These are phyloP conservation scores for Penicillium sp. DNA, from an alignment of 2,329 filamentous ascomycete genomes.

Conservation along the genomic window DNA sequence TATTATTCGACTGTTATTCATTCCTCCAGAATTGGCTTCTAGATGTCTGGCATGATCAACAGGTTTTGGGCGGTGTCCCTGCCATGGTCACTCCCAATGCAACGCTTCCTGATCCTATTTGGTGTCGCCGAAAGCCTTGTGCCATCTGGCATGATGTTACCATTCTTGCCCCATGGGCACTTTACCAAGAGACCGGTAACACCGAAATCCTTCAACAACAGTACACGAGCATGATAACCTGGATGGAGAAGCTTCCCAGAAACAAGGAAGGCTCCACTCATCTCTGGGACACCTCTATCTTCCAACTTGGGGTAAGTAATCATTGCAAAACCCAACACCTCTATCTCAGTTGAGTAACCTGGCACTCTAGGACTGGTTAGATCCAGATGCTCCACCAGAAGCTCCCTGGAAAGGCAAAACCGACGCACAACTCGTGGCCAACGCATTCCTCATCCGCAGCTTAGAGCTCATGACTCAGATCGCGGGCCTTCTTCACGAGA, in stretches of 20 bases:
- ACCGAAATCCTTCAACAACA: conserved; percentile 11
- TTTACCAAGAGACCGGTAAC: conserved; percentile 43
- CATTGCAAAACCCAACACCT: conserved; percentile 43
- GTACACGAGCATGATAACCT: background rate
- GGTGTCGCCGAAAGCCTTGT: conserved; percentile 22
- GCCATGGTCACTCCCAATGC: conserved; percentile 39
- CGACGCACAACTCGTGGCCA: conserved; percentile 42
- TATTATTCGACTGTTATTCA: background rate
- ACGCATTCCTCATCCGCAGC: conserved; percentile 42
- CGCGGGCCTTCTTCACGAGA: background rate
- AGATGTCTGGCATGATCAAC: conserved; percentile 49
- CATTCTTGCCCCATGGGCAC: conserved; percentile 40
- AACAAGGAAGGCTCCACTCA: background rate
- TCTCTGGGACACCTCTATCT: conserved; percentile 30
- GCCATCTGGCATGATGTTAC: conserved; percentile 48
- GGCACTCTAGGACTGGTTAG: conserved; percentile 45
- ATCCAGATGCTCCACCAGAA: conserved; percentile 42
- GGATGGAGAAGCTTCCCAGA: background rate
- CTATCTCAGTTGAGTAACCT: too few relatives aligned
- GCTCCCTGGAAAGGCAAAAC: conserved; percentile 39
- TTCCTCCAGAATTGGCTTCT: conserved; percentile 51
- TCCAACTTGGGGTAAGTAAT: conserved; percentile 42
- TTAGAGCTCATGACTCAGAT: background rate
- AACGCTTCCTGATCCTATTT: conserved; percentile 9
- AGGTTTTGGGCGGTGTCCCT: conserved; percentile 29